phyloP scores from a whole-genome alignment of 306 rosid genomes.

The Vigna trinervia region DNA sequence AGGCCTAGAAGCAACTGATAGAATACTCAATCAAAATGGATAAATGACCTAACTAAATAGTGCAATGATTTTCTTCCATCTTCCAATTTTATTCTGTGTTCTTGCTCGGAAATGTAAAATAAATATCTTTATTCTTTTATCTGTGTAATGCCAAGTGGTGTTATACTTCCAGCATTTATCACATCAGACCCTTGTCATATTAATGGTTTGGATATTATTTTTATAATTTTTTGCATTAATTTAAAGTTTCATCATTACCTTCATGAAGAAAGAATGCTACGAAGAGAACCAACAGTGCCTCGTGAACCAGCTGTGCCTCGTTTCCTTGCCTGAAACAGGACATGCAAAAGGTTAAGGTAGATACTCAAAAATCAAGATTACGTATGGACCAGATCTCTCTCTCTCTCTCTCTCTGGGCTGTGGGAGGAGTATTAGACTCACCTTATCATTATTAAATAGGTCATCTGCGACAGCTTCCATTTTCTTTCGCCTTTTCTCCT shows the following conservation, averaged over 20 bases:
- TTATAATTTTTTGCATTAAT: slow-evolving; percentile 12
- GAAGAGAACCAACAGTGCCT: slow-evolving; percentile 68
- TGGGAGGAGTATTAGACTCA: slow-evolving; percentile 28
- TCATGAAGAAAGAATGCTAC: slow-evolving; percentile 56
- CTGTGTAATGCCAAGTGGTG: slow-evolving; percentile 14
- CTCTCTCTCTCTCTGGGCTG: background rate
- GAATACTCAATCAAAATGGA: background rate
- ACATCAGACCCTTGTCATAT: background rate
- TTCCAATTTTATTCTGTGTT: slow-evolving; percentile 9
- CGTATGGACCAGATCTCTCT: slow-evolving; percentile 13
- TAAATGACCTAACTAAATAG: slow-evolving; percentile 13
- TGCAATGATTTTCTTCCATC: background rate
- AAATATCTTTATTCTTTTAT: background rate
- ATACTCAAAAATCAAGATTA: slow-evolving; percentile 8
- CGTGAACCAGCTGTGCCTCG: slow-evolving; percentile 55
- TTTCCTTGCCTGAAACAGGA: slow-evolving; percentile 55
- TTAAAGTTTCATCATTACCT: slow-evolving; percentile 40
- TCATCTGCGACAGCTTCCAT: slow-evolving; percentile 89
- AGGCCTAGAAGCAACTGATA: slow-evolving; percentile 15
- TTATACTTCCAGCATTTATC: slow-evolving; percentile 7
- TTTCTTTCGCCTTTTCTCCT: slow-evolving; percentile 80
- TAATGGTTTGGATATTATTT: slow-evolving; percentile 3
- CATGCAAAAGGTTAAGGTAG: slow-evolving; percentile 34
- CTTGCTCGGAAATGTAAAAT: background rate
- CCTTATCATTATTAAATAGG: slow-evolving; percentile 78